Base-by-base conservation (phyloP, 2,329 filamentous ascomycete genomes). In the Aureobasidium sp. region DNA sequence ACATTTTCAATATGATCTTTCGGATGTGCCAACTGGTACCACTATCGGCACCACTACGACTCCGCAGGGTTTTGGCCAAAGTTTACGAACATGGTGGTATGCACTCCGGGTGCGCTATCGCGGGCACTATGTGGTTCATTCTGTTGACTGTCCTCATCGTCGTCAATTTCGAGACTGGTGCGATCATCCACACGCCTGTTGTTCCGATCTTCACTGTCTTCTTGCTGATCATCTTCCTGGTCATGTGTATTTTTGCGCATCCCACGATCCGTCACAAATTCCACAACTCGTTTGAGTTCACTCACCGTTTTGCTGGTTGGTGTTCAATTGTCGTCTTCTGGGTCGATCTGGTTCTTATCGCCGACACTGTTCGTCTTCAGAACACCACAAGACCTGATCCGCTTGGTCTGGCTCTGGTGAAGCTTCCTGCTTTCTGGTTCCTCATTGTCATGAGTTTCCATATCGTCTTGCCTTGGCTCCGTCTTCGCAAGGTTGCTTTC, bases 231-330 rank as follows among this genome's bases (percentile, higher is more conserved):
- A 76, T 89, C 49, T 77, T 89, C 65, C 67, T 82, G 61, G 68
- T 76, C 39, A 86, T 91, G 68, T 78, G 88, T 54, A 73, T 77
- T 44, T 82, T 85, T 54, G 85, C 89, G 2, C 81, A 86, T 70
- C 88, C 89, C 3, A 70, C 73, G 11, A 78, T 91, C 66, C 84
- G 89, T 25, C 77, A 79, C 66, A 80, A 77, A 49, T 78, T 79
- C 64, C 88, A 91, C 75, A 82, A 91, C 72, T 72, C 79, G 61
- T 91, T 90, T 69, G 88, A 91, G 74, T 74, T 82, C 50, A 82
- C 82, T 50, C 88, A 91, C 73, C 85, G 88, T 51, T 90, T 89
- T 71, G 81, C 81, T 6, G 88, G 87, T 16, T 91, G 88, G 88
- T 78, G 80, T 11, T 78, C 83, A 8, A 76, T 90, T 7, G 77